These are phyloP conservation scores for Rhizophagus clarus DNA, from an alignment of 192 early-diverging fungal genomes.

Conservation along the genomic window DNA sequence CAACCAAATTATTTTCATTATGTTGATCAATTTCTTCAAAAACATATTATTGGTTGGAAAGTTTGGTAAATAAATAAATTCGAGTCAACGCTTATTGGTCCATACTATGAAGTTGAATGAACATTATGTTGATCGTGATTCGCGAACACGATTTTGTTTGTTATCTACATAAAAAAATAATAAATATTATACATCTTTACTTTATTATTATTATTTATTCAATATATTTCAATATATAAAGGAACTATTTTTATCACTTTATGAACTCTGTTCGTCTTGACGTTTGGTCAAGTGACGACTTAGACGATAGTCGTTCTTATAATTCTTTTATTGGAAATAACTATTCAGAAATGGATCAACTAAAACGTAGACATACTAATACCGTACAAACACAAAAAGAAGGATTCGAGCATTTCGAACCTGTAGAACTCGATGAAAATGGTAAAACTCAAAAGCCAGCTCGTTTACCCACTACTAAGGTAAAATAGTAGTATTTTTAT, in stretches of 20 bases:
- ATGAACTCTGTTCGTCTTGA: background rate
- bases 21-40: background rate
- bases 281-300: background rate
- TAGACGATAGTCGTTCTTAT: background rate
- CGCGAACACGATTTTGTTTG: too few relatives aligned
- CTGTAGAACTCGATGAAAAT: background rate
- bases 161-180: too few relatives aligned
- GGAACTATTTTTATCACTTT: background rate
- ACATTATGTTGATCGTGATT: too few relatives aligned
- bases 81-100: too few relatives aligned
- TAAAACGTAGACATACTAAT: background rate
- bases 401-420: background rate
- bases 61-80: background rate
- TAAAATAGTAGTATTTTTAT: background rate
- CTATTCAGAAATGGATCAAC: background rate
- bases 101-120: too few relatives aligned
- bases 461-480: background rate
- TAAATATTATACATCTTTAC: too few relatives aligned
- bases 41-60: background rate
- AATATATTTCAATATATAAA: background rate
- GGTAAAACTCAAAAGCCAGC: background rate
- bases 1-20: slow-evolving; percentile 77
- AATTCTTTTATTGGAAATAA: background rate
- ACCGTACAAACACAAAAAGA: background rate
- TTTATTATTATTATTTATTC: too few relatives aligned